phyloP scores from a whole-genome alignment of 2,329 filamentous ascomycete species.

The Aspergillus flavus region DNA sequence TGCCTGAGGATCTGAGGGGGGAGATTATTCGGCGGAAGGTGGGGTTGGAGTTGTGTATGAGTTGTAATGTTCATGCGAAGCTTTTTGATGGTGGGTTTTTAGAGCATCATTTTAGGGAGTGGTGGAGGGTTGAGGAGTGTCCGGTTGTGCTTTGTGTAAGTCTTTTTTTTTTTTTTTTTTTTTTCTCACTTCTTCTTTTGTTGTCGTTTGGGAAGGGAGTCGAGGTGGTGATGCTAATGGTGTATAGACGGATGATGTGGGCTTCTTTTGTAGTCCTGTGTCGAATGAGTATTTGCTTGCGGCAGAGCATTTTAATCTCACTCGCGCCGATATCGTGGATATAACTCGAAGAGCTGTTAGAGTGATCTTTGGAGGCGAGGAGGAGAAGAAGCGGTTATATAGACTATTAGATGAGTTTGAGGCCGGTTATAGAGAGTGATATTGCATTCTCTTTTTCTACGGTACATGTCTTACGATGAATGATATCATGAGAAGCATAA shows the following conservation, averaged over 20 bases:
- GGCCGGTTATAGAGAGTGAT: constrained; percentile 12
- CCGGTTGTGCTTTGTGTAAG: constrained; percentile 70
- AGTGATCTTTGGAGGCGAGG: constrained; percentile 66
- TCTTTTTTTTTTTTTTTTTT: constrained; percentile 23
- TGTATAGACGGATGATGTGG: constrained; percentile 76
- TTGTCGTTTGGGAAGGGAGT: background rate
- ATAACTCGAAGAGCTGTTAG: constrained; percentile 65
- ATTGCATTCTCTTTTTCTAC: background rate
- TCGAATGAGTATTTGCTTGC: constrained; percentile 78
- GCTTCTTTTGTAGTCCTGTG: constrained; percentile 74
- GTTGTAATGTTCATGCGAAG: constrained; percentile 76
- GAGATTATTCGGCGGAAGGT: constrained; percentile 59
- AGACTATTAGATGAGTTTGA: constrained; percentile 27
- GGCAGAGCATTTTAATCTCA: constrained; percentile 68
- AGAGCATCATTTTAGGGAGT: constrained; percentile 74
- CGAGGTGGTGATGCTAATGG: constrained; percentile 18
- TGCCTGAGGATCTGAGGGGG: constrained; percentile 61
- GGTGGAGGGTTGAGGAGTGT: constrained; percentile 63
- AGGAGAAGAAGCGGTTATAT: constrained; percentile 53
- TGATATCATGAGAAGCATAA: background rate
- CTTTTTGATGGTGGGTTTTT: constrained; percentile 67
- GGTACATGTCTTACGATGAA: background rate
- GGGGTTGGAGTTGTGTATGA: constrained; percentile 75
- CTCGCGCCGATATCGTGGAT: constrained; percentile 49
- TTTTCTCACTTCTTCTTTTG: constrained; percentile 3